Base-by-base conservation (phyloP, 345 rosid genomes). In the Bruguiera sexangula region DNA sequence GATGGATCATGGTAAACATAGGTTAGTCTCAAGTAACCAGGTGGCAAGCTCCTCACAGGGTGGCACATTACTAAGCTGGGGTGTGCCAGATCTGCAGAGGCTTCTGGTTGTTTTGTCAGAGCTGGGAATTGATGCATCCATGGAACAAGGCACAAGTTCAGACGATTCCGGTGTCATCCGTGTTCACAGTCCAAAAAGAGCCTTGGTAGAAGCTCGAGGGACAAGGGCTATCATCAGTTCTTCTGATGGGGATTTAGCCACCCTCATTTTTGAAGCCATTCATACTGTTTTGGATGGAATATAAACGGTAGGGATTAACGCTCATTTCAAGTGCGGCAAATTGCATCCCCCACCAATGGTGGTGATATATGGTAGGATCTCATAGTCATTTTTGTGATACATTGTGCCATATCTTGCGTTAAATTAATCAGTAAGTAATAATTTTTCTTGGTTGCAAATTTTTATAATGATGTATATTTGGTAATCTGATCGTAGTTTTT, bases 81-180 rank as follows among this genome's bases (percentile, higher is more conserved):
- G 88, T 48, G 67, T 85, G 27, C 84, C 84, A 19, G 84, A 84
- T 72, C 55, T 74, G 5, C 84, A 82, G 72, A 68, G 43, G 80
- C 90, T 90, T 54, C 43, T 86, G 22, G 60, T 74, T 8, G 78
- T 48, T 11, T 70, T 93, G 65, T 73, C 81, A 21, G 83, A 86
- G 74, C 70, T 71, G 84, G 92, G 90, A 56, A 75, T 90, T 16
- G 67, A 39, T 6, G 89, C 88, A 71, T 76, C 82, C 48, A 34
- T 87, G 32, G 88, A 74, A 65, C 71, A 60, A 75, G 29, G 50
- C 54, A 60, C 0, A 66, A 65, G 48, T 43, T 68, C 80, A 21
- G 79, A 75, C 39, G 50, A 26, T 27, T 57, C 56, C 19, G 39
- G 52, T 34, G 8, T 76, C 52, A 64, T 90, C 66, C 67, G 61